phyloP scores from a whole-genome alignment of 768 basidiomycete species.

The Pholiota conissans region DNA sequence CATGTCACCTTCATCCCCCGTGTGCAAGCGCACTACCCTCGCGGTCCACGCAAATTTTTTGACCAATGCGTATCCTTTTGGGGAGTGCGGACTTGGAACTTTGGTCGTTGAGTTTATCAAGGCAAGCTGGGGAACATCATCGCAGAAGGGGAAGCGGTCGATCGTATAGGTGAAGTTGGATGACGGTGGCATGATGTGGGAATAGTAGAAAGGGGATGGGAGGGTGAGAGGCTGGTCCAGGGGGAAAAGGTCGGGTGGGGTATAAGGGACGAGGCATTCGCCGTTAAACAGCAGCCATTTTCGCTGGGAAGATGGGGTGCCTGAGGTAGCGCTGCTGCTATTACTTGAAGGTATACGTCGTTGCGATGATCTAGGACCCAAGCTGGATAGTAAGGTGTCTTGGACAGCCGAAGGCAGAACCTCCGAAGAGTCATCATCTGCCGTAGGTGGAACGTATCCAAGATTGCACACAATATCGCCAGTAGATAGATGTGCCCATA shows the following conservation, averaged over 20 bases:
- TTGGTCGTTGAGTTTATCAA: conserved; percentile 44
- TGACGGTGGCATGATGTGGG: conserved; percentile 54
- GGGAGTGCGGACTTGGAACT: conserved; percentile 62
- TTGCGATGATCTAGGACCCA: conserved; percentile 4
- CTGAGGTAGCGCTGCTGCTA: conserved; percentile 9
- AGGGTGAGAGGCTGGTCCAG: conserved; percentile 58
- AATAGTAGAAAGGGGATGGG: conserved; percentile 77
- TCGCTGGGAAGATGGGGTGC: conserved; percentile 16
- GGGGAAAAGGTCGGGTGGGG: conserved; percentile 54
- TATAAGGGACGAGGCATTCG: conserved; percentile 56
- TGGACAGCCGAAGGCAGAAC: conserved; percentile 2
- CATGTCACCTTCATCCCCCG: conserved; percentile 37
- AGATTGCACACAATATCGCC: conserved; percentile 83
- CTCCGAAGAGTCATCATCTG: conserved; percentile 27
- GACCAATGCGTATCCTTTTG: conserved; percentile 57
- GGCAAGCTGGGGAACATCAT: conserved; percentile 46
- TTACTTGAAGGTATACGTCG: conserved; percentile 2
- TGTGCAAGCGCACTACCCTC: conserved; percentile 32
- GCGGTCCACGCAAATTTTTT: conserved; percentile 70
- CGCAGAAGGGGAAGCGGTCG: conserved; percentile 33
- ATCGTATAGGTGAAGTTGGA: conserved; percentile 38
- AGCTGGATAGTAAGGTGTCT: conserved; percentile 4
- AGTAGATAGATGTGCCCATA: conserved; percentile 75
- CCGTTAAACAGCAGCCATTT: conserved; percentile 82
- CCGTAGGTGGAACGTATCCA: conserved; percentile 63